phyloP scores from a whole-genome alignment of 768 basidiomycete species.

The Leccinum uliginosum region DNA sequence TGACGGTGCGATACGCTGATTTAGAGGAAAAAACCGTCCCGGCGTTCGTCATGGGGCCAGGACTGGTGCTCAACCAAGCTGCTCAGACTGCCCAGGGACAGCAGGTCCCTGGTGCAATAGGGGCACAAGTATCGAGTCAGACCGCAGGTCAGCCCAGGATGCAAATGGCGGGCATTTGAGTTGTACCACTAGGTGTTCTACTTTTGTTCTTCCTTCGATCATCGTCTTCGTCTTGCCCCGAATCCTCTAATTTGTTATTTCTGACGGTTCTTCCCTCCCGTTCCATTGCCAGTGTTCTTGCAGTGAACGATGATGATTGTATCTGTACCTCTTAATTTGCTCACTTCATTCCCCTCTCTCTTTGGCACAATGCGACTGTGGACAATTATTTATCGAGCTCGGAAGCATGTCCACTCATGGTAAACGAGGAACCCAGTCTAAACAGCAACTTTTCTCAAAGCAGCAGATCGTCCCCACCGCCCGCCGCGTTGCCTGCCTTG shows the following conservation, averaged over 20 bases:
- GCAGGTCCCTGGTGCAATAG: slow-evolving; percentile 32
- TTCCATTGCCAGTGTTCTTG: slow-evolving; percentile 24
- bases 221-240: slow-evolving; percentile 10
- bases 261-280: slow-evolving; percentile 10
- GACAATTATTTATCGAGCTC: slow-evolving; percentile 12
- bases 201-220: slow-evolving; percentile 1
- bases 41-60: slow-evolving; percentile 52
- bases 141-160: slow-evolving; percentile 29
- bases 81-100: slow-evolving; percentile 35
- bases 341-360: slow-evolving; percentile 18
- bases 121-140: slow-evolving; percentile 25
- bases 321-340: slow-evolving; percentile 35
- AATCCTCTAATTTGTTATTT: slow-evolving; percentile 18
- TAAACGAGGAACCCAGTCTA: slow-evolving; percentile 5
- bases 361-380: slow-evolving; percentile 22
- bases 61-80: slow-evolving; percentile 39
- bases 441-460: slow-evolving; percentile 25
- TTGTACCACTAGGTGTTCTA: slow-evolving; percentile 9
- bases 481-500: slow-evolving; percentile 15
- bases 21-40: slow-evolving; percentile 69
- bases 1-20: slow-evolving; percentile 70
- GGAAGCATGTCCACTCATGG: background rate
- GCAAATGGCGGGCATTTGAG: slow-evolving; percentile 34
- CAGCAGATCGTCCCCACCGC: slow-evolving; percentile 40
- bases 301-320: slow-evolving; percentile 36